A percentile compares a stretch with the other conserved stretches of the same genome.
phyloP scores from a whole-genome alignment of 352 stramenopile species.

The Globisporangium solare region DNA sequence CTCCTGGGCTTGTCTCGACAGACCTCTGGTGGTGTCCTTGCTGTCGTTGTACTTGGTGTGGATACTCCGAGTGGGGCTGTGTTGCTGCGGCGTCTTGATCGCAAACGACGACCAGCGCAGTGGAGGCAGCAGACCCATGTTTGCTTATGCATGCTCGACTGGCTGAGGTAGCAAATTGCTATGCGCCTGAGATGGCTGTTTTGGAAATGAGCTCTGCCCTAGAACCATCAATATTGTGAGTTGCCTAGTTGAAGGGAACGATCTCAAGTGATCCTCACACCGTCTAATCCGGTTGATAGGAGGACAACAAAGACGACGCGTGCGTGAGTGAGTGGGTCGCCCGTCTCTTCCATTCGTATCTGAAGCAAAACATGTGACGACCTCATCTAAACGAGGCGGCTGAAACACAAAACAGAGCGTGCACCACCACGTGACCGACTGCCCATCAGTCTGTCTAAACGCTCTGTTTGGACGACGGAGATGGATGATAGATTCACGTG shows the following conservation, averaged over 20 bases:
- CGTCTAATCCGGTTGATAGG: background rate
- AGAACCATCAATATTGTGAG: no score
- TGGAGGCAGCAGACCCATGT: background rate
- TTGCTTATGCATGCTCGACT: background rate
- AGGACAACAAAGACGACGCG: background rate
- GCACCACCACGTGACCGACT: background rate
- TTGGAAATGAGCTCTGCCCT: no score
- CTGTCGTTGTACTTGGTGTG: background rate
- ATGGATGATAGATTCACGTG: background rate
- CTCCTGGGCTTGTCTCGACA: constrained; percentile 6
- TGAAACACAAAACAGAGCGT: no score
- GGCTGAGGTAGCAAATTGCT: background rate
- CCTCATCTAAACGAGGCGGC: no score
- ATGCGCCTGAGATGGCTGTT: no score
- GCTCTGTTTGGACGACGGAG: background rate
- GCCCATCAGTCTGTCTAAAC: background rate
- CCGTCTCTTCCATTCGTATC: background rate
- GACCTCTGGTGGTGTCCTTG: background rate
- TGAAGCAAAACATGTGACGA: background rate
- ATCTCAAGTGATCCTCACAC: background rate
- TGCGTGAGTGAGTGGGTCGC: no score
- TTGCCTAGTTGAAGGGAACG: no score
- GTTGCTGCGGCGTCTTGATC: background rate
- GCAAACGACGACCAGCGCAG: background rate
- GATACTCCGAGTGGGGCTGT: background rate